A percentile compares a stretch with the other conserved stretches of the same genome.
phyloP scores from a whole-genome alignment of 768 basidiomycete species.

The Rubroboletus satanas region DNA sequence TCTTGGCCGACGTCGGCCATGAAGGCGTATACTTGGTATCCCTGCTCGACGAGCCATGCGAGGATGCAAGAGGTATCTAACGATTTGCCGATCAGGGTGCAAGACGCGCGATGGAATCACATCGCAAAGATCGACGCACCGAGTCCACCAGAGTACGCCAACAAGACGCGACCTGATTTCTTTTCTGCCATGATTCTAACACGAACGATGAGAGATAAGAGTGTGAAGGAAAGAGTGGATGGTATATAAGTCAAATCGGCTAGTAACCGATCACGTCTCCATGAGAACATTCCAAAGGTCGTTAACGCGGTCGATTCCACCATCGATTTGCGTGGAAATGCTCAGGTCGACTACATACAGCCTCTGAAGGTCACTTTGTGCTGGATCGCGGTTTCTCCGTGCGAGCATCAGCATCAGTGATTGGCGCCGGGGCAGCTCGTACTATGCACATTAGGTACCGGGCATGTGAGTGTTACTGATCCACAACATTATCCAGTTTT shows the following conservation, averaged over 20 bases:
- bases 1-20: conserved; percentile 96
- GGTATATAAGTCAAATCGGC: neutral
- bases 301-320: neutral
- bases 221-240: too few species aligned
- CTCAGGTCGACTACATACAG: too few species aligned
- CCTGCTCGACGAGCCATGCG: conserved; percentile 97
- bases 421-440: too few species aligned
- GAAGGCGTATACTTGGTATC: conserved; percentile 95
- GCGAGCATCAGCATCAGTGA: too few species aligned
- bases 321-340: too few species aligned
- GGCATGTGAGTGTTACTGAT: too few species aligned
- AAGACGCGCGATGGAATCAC: neutral
- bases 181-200: conserved; percentile 17
- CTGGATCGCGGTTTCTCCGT: too few species aligned
- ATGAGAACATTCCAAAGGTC: neutral
- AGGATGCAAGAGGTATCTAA: conserved; percentile 98
- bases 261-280: neutral
- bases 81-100: conserved; percentile 8
- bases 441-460: too few species aligned
- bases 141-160: conserved; percentile 97
- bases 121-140: conserved; percentile 51
- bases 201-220: neutral
- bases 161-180: conserved; percentile 78
- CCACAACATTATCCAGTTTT: too few species aligned
- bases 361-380: too few species aligned